Conservation (phyloP, 805 yeast genomes). For the Hanseniaspora clermontiae region DNA sequence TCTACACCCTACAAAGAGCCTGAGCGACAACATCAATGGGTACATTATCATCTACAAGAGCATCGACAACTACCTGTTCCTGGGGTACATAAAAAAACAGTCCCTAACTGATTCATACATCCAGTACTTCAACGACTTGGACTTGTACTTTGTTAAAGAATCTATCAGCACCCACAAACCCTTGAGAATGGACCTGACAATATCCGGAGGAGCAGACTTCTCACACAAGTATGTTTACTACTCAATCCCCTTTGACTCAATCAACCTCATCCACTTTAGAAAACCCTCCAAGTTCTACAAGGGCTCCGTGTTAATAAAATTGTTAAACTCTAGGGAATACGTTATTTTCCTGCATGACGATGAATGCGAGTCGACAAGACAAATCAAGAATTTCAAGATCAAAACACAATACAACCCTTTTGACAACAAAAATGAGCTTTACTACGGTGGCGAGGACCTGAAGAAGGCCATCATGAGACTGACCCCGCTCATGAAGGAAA, state of each 20-base stretch:
- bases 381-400: conserved; percentile 41
- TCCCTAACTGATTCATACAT: neutral
- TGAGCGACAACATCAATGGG: conserved; percentile 71
- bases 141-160: neutral
- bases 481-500: conserved; percentile 5
- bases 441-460: conserved; percentile 89
- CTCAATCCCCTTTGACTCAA: conserved; percentile 12
- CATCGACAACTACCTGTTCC: neutral
- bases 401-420: conserved; percentile 66
- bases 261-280: conserved; percentile 72
- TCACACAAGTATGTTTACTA: neutral
- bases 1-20: conserved; percentile 65
- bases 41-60: conserved; percentile 41
- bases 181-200: neutral
- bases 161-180: neutral
- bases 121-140: neutral
- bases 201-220: neutral
- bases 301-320: conserved; percentile 71
- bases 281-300: conserved; percentile 79
- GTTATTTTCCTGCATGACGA: conserved; percentile 87
- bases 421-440: conserved; percentile 39
- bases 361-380: conserved; percentile 60
- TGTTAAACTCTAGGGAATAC: conserved; percentile 59
- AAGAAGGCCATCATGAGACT: conserved; percentile 38
- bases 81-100: neutral